phyloP scores from a whole-genome alignment of 805 yeast genomes.

The Metschnikowia kunwiensis region DNA sequence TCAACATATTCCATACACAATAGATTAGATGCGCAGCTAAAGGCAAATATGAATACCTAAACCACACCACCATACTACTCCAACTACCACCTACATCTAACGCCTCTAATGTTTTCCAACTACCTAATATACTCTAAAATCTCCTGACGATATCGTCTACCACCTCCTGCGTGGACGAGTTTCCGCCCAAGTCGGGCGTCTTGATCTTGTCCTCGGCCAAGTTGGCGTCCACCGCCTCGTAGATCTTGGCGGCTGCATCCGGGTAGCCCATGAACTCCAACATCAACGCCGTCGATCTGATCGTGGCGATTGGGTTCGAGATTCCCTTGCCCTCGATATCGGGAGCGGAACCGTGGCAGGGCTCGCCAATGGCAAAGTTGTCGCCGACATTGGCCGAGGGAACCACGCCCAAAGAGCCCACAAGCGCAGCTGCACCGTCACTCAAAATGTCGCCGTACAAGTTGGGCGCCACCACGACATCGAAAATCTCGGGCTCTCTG shows the following conservation, averaged over 20 bases:
- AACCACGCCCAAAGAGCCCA: slow-evolving; percentile 96
- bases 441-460: slow-evolving; percentile 95
- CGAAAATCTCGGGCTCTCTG: slow-evolving; percentile 96
- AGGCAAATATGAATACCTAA: too few relatives aligned
- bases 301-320: slow-evolving; percentile 96
- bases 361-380: slow-evolving; percentile 95
- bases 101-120: too few relatives aligned
- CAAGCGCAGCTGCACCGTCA: slow-evolving; percentile 98
- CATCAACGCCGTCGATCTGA: slow-evolving; percentile 96
- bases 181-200: slow-evolving; percentile 97
- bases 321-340: slow-evolving; percentile 95
- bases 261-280: slow-evolving; percentile 93
- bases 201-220: slow-evolving; percentile 70
- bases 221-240: slow-evolving; percentile 92
- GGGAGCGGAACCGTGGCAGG: slow-evolving; percentile 99
- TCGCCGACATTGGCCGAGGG: slow-evolving; percentile 99
- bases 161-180: slow-evolving; percentile 81
- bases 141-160: slow-evolving; percentile 71
- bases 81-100: too few relatives aligned
- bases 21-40: too few relatives aligned
- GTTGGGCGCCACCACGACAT: slow-evolving; percentile 98
- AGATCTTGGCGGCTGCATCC: slow-evolving; percentile 86
- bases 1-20: too few relatives aligned
- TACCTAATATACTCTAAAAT: slow-evolving; percentile 27
- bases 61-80: too few relatives aligned